phyloP scores from a whole-genome alignment of 140 eudicot genomes.

The Flaveria floridana region DNA sequence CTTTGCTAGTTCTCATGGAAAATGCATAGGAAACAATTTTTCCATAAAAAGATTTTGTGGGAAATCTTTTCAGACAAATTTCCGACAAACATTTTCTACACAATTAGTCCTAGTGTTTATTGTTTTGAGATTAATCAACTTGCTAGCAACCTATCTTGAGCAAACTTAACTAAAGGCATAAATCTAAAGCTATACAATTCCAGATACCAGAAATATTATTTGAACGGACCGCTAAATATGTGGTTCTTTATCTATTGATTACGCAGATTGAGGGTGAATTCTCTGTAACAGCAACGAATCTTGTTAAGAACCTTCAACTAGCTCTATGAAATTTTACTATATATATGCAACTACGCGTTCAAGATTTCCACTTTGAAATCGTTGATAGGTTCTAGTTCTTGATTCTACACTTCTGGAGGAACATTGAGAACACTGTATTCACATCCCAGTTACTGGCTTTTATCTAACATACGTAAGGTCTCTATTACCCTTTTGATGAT shows the following conservation, averaged over 20 bases:
- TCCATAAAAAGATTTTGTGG: too few species aligned
- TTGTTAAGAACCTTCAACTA: constrained; percentile 46
- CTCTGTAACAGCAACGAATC: constrained; percentile 44
- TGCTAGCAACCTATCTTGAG: too few species aligned
- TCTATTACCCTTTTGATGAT: background rate
- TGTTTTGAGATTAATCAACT: background rate
- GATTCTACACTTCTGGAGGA: background rate
- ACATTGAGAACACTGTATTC: constrained; percentile 14
- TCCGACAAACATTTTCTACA: too few species aligned
- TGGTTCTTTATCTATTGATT: background rate
- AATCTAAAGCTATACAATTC: background rate
- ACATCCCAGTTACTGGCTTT: background rate
- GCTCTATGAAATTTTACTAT: constrained; percentile 21
- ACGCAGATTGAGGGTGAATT: constrained; percentile 48
- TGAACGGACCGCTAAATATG: background rate
- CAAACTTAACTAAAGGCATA: background rate
- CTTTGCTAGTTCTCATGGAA: too few species aligned
- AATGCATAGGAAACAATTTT: too few species aligned
- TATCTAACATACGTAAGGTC: background rate
- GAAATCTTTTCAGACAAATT: too few species aligned
- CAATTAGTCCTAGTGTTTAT: background rate
- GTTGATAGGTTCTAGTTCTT: background rate
- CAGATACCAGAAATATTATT: background rate
- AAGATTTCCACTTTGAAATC: constrained; percentile 12
- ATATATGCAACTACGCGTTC: background rate